phyloP scores from a whole-genome alignment of 345 rosid species.

The Aethionema arabicum region DNA sequence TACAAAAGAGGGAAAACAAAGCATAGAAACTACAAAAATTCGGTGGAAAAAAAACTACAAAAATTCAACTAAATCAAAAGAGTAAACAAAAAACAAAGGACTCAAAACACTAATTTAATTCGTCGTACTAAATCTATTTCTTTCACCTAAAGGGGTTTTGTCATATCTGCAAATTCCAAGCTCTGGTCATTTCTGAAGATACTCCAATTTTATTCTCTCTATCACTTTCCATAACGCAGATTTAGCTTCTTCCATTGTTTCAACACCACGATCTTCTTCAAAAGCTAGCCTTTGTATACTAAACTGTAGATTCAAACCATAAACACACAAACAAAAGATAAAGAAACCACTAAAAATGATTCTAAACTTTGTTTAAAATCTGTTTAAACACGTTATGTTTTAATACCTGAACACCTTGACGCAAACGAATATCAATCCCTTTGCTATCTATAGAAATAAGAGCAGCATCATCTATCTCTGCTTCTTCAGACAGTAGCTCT shows the following conservation, averaged over 20 bases:
- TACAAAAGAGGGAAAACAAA: conserved; percentile 8
- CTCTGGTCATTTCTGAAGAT: conserved; percentile 40
- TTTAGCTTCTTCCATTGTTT: conserved; percentile 91
- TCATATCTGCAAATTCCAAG: conserved; percentile 46
- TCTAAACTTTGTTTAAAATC: background rate
- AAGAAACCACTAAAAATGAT: conserved; percentile 11
- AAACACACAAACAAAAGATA: conserved; percentile 1
- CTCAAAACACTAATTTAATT: conserved; percentile 1
- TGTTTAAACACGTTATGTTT: background rate
- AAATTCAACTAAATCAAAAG: conserved; percentile 21
- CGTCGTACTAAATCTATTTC: conserved; percentile 7
- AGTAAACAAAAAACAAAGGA: background rate
- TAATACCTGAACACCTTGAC: conserved; percentile 94
- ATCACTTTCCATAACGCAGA: conserved; percentile 72
- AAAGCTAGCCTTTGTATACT: conserved; percentile 85
- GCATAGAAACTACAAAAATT: conserved; percentile 22
- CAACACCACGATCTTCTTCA: conserved; percentile 69
- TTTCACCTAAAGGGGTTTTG: conserved; percentile 7
- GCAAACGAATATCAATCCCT: conserved; percentile 85
- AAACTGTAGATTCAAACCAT: conserved; percentile 48
- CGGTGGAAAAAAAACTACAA: conserved; percentile 27
- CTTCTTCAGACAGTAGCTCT: conserved; percentile 58
- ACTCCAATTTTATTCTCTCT: conserved; percentile 56
- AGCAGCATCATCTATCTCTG: conserved; percentile 92
- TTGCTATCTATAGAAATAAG: conserved; percentile 94